phyloP scores from a whole-genome alignment of 1,284 basidiomycete genomes.

The Heliocybe sulcata region DNA sequence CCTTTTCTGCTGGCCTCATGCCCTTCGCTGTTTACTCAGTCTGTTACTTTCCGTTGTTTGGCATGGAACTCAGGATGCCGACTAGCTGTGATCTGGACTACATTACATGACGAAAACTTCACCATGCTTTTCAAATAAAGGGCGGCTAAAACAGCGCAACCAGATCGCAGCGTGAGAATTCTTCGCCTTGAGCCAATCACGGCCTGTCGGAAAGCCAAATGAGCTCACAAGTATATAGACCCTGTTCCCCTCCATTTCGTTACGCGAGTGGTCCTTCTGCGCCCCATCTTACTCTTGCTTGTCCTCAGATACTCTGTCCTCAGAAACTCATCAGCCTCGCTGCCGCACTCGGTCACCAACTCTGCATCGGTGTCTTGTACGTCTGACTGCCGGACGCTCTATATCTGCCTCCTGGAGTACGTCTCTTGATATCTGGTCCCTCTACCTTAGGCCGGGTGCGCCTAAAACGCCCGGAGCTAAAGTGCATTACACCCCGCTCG shows the following conservation, averaged over 20 bases:
- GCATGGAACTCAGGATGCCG: no score
- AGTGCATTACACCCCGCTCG: no score
- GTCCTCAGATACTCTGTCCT: background rate
- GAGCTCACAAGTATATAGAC: conserved; percentile 10
- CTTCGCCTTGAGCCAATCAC: conserved; percentile 12
- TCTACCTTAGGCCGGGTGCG: background rate
- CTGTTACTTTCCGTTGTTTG: no score
- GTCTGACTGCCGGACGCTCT: background rate
- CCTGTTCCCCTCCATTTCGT: background rate
- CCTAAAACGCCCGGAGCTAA: background rate
- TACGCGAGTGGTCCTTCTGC: background rate
- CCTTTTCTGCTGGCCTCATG: background rate
- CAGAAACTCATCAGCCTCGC: background rate
- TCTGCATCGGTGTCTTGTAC: background rate
- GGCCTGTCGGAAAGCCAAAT: conserved; percentile 16
- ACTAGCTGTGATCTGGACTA: no score
- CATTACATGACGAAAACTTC: background rate
- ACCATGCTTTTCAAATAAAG: no score
- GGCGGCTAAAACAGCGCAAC: conserved; percentile 6
- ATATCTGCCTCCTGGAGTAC: background rate
- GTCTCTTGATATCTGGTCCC: background rate
- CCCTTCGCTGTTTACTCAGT: no score
- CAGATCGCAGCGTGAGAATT: background rate
- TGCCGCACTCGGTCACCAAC: background rate
- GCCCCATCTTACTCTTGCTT: background rate